A percentile compares a stretch with the other conserved stretches of the same genome.
These are phyloP conservation scores for Pisolithus sp. DNA, from an alignment of 768 basidiomycete species.

Conservation along the genomic window DNA sequence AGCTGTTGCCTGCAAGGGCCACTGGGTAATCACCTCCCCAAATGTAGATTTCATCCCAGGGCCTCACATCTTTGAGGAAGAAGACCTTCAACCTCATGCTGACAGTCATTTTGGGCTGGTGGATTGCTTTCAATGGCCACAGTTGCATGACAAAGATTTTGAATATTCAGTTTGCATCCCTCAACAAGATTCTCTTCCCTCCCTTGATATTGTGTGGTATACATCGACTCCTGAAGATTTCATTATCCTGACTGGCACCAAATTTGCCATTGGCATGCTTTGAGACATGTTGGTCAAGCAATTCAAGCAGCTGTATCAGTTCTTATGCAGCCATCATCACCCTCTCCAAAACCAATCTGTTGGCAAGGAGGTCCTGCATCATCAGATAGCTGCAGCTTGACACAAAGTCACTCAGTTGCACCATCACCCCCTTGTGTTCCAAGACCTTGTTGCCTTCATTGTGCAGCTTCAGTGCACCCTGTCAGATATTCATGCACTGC, in stretches of 20 bases:
- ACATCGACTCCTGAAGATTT: too few species aligned
- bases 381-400: neutral
- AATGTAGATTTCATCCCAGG: slow-evolving; percentile 5
- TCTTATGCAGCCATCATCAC: too few species aligned
- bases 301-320: too few species aligned
- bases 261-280: too few species aligned
- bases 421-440: neutral
- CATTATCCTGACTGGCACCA: too few species aligned
- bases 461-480: slow-evolving; percentile 1
- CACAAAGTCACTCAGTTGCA: neutral
- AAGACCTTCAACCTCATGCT: neutral
- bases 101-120: neutral
- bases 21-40: neutral
- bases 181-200: slow-evolving; percentile 1
- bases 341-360: too few species aligned
- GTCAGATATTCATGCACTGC: slow-evolving; percentile 3
- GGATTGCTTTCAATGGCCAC: slow-evolving; percentile 4
- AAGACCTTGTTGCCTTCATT: slow-evolving; percentile 1
- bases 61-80: neutral
- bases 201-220: too few species aligned
- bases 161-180: slow-evolving; percentile 1
- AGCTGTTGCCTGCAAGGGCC: neutral
- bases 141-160: neutral
- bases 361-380: too few species aligned
- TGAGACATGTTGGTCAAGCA: too few species aligned